Percentiles rank a stretch among this genome's conserved stretches.
Evolutionary conservation across 2,329 filamentous ascomycete genomes (phyloP).

Genomic region (Scedosporium dehoogii): DNA sequence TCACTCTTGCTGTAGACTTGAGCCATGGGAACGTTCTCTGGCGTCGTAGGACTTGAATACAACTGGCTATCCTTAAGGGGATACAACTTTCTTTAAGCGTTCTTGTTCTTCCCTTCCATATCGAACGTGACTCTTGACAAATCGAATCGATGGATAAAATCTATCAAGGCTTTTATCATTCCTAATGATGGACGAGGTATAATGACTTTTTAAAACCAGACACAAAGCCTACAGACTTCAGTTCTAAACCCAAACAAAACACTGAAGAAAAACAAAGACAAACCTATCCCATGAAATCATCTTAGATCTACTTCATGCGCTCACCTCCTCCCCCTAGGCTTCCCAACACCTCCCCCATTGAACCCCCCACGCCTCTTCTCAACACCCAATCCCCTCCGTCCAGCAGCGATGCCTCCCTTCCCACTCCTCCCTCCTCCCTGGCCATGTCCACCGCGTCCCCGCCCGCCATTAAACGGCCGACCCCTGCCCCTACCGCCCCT

Average conservation of each 20-base stretch:
- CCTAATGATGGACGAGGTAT: neutral
- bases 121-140: neutral
- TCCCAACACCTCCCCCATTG: neutral
- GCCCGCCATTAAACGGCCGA: slow-evolving; percentile 14
- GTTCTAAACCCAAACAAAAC: neutral
- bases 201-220: neutral
- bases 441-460: slow-evolving; percentile 23
- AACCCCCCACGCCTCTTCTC: slow-evolving; percentile 32
- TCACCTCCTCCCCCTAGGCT: slow-evolving; percentile 1
- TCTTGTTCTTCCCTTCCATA: slow-evolving; percentile 1
- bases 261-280: neutral
- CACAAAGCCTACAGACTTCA: neutral
- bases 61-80: too few relatives aligned
- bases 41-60: too few relatives aligned
- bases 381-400: slow-evolving; percentile 39
- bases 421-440: slow-evolving; percentile 31
- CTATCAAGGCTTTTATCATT: neutral
- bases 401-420: slow-evolving; percentile 34
- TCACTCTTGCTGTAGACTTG: too few relatives aligned
- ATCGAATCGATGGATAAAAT: neutral
- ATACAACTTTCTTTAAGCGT: neutral
- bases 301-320: neutral
- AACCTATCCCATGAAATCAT: neutral
- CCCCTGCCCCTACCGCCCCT: slow-evolving; percentile 16
- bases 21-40: too few relatives aligned